Evolutionary conservation across 225 moss, liverwort and hornwort genomes (phyloP).

Genomic region (Physcomitrellopsis africana): DNA sequence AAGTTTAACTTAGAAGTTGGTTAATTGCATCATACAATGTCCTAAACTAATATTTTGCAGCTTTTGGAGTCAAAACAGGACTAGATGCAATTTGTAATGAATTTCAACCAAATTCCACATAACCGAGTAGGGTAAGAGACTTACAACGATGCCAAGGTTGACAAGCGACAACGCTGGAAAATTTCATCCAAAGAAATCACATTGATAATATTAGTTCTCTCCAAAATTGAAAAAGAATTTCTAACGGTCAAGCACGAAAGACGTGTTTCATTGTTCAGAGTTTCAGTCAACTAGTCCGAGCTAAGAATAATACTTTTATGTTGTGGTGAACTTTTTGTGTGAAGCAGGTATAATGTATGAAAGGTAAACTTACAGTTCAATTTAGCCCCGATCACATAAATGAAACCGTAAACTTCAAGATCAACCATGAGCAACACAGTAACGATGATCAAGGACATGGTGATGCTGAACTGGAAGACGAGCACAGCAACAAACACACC

Average conservation of each 20-base stretch:
- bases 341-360: background rate
- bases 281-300: too few relatives aligned
- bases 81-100: too few relatives aligned
- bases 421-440: constrained; percentile 75
- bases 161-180: constrained; percentile 87
- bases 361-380: constrained; percentile 64
- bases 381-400: constrained; percentile 88
- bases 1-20: too few relatives aligned
- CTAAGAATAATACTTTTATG: too few relatives aligned
- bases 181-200: background rate
- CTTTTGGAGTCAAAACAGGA: too few relatives aligned
- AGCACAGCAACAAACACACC: constrained; percentile 89
- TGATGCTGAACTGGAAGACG: constrained; percentile 91
- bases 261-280: too few relatives aligned
- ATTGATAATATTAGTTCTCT: constrained; percentile 7
- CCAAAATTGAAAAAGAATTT: too few relatives aligned
- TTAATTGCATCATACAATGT: too few relatives aligned
- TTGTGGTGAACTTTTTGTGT: background rate
- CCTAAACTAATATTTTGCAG: too few relatives aligned
- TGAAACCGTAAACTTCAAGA: constrained; percentile 90
- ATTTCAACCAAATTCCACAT: background rate
- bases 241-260: too few relatives aligned
- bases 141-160: constrained; percentile 95
- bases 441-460: constrained; percentile 80
- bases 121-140: constrained; percentile 15